These are phyloP conservation scores for Fusarium stilboides DNA, from an alignment of 2,329 filamentous ascomycete genomes.

Conservation along the genomic window DNA sequence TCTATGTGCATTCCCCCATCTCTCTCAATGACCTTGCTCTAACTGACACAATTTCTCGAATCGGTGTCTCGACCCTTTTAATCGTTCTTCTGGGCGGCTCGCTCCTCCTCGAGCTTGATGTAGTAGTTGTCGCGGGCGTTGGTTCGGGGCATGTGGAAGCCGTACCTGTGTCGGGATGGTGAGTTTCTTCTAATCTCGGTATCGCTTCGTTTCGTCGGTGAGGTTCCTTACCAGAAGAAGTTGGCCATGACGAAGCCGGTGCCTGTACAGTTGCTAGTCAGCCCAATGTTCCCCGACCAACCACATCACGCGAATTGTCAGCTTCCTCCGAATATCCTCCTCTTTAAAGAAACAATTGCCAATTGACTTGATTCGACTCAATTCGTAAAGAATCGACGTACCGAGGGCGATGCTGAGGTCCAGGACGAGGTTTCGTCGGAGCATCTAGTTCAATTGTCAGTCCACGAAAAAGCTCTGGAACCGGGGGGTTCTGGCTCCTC, in stretches of 20 bases:
- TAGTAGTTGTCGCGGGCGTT: constrained; percentile 72
- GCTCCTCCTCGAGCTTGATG: constrained; percentile 71
- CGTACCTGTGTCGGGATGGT: constrained; percentile 64
- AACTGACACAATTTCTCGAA: constrained; percentile 5
- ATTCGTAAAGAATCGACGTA: constrained; percentile 56
- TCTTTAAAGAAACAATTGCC: constrained; percentile 19
- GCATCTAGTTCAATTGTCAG: constrained; percentile 66
- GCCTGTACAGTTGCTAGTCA: constrained; percentile 60
- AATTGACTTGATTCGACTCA: constrained; percentile 19
- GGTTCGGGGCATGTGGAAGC: constrained; percentile 74
- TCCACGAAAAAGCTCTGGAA: constrained; percentile 48
- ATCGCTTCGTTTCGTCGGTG: neutral
- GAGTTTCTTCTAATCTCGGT: constrained; percentile 13
- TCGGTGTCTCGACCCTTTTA: constrained; percentile 35
- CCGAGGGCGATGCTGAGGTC: constrained; percentile 71
- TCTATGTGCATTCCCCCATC: constrained; percentile 36
- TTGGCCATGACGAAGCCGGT: constrained; percentile 69
- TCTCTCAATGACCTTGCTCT: constrained; percentile 14
- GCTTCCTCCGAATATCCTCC: constrained; percentile 28
- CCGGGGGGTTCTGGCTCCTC: constrained; percentile 31
- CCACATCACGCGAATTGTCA: constrained; percentile 48
- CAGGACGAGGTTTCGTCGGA: constrained; percentile 71
- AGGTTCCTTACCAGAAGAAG: constrained; percentile 68
- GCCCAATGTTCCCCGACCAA: constrained; percentile 48
- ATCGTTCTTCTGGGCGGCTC: constrained; percentile 59